Conservation (phyloP, 2,329 filamentous ascomycete species). For the Neurospora crassa region DNA sequence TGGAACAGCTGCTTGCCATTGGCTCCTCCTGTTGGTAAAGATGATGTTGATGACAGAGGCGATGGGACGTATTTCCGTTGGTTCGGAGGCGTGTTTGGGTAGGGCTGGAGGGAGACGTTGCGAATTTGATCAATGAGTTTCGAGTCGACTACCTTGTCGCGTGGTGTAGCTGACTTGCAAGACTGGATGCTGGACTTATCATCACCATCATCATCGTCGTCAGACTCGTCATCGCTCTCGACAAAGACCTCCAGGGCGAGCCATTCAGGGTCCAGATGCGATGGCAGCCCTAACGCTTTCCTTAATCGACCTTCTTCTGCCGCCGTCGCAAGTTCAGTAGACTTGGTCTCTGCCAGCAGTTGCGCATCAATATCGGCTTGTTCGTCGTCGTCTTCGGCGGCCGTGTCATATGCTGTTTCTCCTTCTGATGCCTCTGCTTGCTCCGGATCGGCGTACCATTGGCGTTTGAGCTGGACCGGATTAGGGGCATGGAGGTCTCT, state of each 20-base stretch:
- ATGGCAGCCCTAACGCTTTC: conserved; percentile 39
- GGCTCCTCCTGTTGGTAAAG: neutral
- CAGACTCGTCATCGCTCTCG: conserved; percentile 39
- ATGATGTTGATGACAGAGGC: conserved; percentile 5
- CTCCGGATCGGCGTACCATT: conserved; percentile 13
- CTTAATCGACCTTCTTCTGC: neutral
- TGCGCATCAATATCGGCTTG: conserved; percentile 40
- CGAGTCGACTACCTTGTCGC: conserved; percentile 24
- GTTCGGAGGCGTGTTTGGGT: neutral
- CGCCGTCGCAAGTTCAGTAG: conserved; percentile 10
- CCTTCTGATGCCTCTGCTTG: conserved; percentile 2
- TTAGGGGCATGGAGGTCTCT: conserved; percentile 56
- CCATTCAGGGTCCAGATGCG: conserved; percentile 80
- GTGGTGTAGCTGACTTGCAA: neutral
- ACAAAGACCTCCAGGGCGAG: conserved; percentile 79
- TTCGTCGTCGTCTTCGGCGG: conserved; percentile 22
- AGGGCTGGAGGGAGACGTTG: conserved; percentile 26
- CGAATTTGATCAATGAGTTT: conserved; percentile 31
- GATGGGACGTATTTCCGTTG: neutral
- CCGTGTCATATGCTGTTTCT: conserved; percentile 14
- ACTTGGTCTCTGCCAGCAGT: conserved; percentile 26
- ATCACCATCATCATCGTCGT: conserved; percentile 15
- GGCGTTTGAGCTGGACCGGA: conserved; percentile 34
- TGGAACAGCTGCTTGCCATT: neutral
- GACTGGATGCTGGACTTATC: conserved; percentile 20